Conservation (phyloP, 2,329 filamentous ascomycete genomes). For the Knufia fluminis region DNA sequence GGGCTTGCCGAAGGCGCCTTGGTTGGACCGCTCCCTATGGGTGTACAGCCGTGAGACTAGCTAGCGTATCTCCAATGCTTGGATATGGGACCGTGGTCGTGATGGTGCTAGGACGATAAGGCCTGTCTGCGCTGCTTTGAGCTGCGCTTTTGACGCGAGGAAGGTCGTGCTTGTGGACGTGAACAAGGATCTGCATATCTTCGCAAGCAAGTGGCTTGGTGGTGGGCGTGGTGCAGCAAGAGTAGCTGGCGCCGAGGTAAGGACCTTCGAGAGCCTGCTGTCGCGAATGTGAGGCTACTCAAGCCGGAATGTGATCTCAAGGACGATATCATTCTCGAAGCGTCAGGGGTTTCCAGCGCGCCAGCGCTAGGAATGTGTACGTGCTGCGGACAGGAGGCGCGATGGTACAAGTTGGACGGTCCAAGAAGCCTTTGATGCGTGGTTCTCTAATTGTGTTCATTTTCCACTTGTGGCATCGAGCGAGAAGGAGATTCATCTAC, state of each 20-base stretch:
- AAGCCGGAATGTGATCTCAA: slow-evolving; percentile 32
- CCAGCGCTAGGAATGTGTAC: slow-evolving; percentile 38
- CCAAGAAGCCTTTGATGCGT: slow-evolving; percentile 27
- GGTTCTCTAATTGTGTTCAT: slow-evolving; percentile 30
- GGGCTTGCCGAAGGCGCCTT: slow-evolving; percentile 37
- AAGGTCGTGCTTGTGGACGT: slow-evolving; percentile 54
- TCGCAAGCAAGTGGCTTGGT: slow-evolving; percentile 30
- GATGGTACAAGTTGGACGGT: slow-evolving; percentile 31
- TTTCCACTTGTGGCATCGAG: slow-evolving; percentile 31
- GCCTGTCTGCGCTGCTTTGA: slow-evolving; percentile 51
- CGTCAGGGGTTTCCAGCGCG: slow-evolving; percentile 36
- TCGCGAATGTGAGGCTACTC: slow-evolving; percentile 25
- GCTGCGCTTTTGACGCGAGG: slow-evolving; percentile 50
- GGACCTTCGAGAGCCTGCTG: slow-evolving; percentile 16
- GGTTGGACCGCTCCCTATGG: slow-evolving; percentile 41
- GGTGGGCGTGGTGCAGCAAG: background rate
- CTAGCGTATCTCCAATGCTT: slow-evolving; percentile 9
- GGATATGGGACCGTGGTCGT: slow-evolving; percentile 28
- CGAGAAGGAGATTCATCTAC: slow-evolving; percentile 29
- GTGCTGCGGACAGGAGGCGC: slow-evolving; percentile 26
- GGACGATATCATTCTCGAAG: slow-evolving; percentile 34
- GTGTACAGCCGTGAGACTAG: slow-evolving; percentile 37
- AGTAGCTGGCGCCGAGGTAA: background rate
- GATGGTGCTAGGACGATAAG: slow-evolving; percentile 42
- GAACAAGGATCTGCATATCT: slow-evolving; percentile 50